Conservation (phyloP, 306 rosid species). For the Vicia sativa region DNA sequence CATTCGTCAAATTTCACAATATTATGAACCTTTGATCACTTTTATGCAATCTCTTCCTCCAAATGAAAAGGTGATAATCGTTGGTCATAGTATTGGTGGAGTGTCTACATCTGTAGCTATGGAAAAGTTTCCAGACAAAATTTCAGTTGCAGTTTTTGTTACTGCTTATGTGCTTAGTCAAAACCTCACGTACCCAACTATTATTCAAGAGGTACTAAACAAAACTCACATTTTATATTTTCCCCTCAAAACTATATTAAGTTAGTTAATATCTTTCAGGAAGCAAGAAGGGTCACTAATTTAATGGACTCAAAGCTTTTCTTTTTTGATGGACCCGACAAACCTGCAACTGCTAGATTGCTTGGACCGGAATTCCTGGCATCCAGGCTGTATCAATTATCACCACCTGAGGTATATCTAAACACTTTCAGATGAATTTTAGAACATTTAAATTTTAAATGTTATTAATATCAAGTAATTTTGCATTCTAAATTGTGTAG, state of each 20-base stretch:
- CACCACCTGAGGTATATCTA: too few species aligned
- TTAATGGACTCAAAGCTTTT: neutral
- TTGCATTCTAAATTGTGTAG: too few species aligned
- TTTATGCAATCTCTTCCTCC: slow-evolving; percentile 44
- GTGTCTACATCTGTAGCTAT: slow-evolving; percentile 46
- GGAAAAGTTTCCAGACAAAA: slow-evolving; percentile 52
- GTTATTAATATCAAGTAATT: too few species aligned
- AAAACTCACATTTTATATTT: too few species aligned
- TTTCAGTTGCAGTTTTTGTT: slow-evolving; percentile 46
- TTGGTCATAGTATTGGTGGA: slow-evolving; percentile 47
- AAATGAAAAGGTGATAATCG: slow-evolving; percentile 43
- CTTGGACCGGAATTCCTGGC: slow-evolving; percentile 12
- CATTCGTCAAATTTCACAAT: slow-evolving; percentile 43
- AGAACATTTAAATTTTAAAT: too few species aligned
- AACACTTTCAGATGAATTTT: too few species aligned
- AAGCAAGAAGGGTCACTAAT: neutral
- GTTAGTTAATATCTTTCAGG: neutral
- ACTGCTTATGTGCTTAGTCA: slow-evolving; percentile 41
- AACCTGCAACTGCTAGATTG: slow-evolving; percentile 22
- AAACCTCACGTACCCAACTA: too few species aligned
- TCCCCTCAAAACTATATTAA: too few species aligned
- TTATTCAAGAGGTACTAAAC: too few species aligned
- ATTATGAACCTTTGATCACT: slow-evolving; percentile 45
- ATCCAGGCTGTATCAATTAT: too few species aligned
- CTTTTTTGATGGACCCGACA: slow-evolving; percentile 30